A percentile compares a stretch with the other conserved stretches of the same genome.
Evolutionary conservation across 2,329 filamentous ascomycete genomes (phyloP).

Genomic region (Byssothecium circinans): DNA sequence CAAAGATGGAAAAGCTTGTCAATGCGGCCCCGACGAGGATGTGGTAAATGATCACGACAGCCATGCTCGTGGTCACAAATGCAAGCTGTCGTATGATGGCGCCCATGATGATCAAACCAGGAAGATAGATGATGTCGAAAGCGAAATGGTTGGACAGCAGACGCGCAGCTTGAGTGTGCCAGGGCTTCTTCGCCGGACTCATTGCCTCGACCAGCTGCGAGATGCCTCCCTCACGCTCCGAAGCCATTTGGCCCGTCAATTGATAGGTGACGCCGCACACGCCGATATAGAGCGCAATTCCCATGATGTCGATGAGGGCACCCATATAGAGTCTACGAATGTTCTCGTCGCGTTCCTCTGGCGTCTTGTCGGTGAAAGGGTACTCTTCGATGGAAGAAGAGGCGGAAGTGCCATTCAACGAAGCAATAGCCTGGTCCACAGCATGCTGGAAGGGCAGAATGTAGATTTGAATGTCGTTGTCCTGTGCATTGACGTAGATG

Average conservation of each 20-base stretch:
- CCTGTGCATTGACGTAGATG: slow-evolving; percentile 64
- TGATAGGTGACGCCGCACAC: slow-evolving; percentile 85
- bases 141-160: slow-evolving; percentile 77
- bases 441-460: slow-evolving; percentile 77
- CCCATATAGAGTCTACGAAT: slow-evolving; percentile 73
- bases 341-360: slow-evolving; percentile 64
- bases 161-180: slow-evolving; percentile 78
- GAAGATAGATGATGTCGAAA: slow-evolving; percentile 77
- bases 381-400: slow-evolving; percentile 61
- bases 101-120: slow-evolving; percentile 79
- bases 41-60: slow-evolving; percentile 61
- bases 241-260: slow-evolving; percentile 80
- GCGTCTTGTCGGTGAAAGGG: slow-evolving; percentile 72
- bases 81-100: slow-evolving; percentile 66
- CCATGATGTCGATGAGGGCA: slow-evolving; percentile 74
- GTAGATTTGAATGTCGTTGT: slow-evolving; percentile 78
- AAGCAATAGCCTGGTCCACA: slow-evolving; percentile 72
- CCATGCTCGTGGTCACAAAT: slow-evolving; percentile 48
- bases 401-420: slow-evolving; percentile 50
- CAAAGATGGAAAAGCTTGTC: slow-evolving; percentile 78
- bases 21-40: slow-evolving; percentile 75
- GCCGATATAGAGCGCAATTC: slow-evolving; percentile 75
- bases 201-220: slow-evolving; percentile 87
- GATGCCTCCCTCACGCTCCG: slow-evolving; percentile 84
- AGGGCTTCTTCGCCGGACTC: slow-evolving; percentile 74